phyloP scores from a whole-genome alignment of 202 grass and related monocot genomes.

The Digitaria exilis region DNA sequence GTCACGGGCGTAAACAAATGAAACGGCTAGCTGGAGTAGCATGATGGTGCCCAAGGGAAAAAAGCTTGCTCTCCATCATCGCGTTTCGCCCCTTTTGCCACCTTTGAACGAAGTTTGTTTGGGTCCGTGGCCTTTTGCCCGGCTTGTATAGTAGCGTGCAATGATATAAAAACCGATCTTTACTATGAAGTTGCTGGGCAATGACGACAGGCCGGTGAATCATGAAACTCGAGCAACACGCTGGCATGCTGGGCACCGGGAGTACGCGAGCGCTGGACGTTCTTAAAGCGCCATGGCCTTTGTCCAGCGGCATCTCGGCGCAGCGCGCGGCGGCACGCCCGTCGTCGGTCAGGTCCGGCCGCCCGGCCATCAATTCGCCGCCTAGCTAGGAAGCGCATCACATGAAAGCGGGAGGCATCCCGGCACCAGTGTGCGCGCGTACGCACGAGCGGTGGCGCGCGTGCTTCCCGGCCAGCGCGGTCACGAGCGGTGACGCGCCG shows the following conservation, averaged over 20 bases:
- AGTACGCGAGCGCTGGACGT: neutral
- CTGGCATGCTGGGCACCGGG: too few species aligned
- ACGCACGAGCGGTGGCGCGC: too few species aligned
- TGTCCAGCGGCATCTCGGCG: neutral
- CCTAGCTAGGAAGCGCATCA: neutral
- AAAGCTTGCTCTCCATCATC: constrained; percentile 24
- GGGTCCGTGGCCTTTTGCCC: neutral
- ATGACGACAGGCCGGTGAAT: neutral
- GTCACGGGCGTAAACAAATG: constrained; percentile 25
- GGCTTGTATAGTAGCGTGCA: neutral
- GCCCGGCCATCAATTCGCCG: neutral
- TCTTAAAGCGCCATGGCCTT: neutral
- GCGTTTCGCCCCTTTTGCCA: neutral
- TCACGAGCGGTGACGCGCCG: neutral
- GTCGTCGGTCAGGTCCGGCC: neutral
- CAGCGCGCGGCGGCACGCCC: neutral
- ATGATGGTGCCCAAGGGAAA: constrained; percentile 33
- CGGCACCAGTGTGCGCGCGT: too few species aligned
- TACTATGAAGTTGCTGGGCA: neutral
- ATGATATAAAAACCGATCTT: neutral
- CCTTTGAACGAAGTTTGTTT: neutral
- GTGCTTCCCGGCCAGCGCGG: too few species aligned
- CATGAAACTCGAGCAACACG: neutral
- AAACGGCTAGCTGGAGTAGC: constrained; percentile 1
- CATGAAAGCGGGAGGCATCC: neutral